phyloP scores from a whole-genome alignment of 2,329 filamentous ascomycete species.

The Cyanodermella asteris region DNA sequence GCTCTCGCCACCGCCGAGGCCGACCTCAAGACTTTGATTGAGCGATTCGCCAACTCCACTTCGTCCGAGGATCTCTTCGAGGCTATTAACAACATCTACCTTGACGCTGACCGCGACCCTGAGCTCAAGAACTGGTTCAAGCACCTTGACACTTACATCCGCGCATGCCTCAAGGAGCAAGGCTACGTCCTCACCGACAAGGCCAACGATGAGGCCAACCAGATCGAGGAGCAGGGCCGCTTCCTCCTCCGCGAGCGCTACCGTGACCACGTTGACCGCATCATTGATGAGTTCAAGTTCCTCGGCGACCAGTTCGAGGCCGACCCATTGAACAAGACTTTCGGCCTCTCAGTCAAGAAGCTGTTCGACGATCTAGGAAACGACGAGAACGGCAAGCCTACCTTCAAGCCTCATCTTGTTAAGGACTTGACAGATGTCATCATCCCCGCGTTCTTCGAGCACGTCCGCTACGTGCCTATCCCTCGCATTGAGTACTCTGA shows the following conservation, averaged over 20 bases:
- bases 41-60: slow-evolving; percentile 89
- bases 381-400: slow-evolving; percentile 60
- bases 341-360: slow-evolving; percentile 54
- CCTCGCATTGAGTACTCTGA: slow-evolving; percentile 89
- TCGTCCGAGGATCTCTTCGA: slow-evolving; percentile 72
- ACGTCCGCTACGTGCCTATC: slow-evolving; percentile 71
- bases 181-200: slow-evolving; percentile 73
- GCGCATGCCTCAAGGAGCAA: slow-evolving; percentile 66
- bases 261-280: slow-evolving; percentile 59
- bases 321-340: slow-evolving; percentile 67
- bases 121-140: slow-evolving; percentile 85
- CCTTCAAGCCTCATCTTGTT: slow-evolving; percentile 80
- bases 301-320: slow-evolving; percentile 71
- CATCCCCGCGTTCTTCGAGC: slow-evolving; percentile 61
- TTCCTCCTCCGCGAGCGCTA: slow-evolving; percentile 81
- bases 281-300: slow-evolving; percentile 81
- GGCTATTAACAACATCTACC: slow-evolving; percentile 66
- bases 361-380: slow-evolving; percentile 80
- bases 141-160: slow-evolving; percentile 52
- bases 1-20: slow-evolving; percentile 50
- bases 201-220: slow-evolving; percentile 63
- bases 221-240: slow-evolving; percentile 63
- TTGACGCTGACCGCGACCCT: slow-evolving; percentile 63
- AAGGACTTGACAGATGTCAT: slow-evolving; percentile 80
- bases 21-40: slow-evolving; percentile 66